These are phyloP conservation scores for Skeletonema tropicum DNA, from an alignment of 108 stramenopile genomes.

Conservation along the genomic window DNA sequence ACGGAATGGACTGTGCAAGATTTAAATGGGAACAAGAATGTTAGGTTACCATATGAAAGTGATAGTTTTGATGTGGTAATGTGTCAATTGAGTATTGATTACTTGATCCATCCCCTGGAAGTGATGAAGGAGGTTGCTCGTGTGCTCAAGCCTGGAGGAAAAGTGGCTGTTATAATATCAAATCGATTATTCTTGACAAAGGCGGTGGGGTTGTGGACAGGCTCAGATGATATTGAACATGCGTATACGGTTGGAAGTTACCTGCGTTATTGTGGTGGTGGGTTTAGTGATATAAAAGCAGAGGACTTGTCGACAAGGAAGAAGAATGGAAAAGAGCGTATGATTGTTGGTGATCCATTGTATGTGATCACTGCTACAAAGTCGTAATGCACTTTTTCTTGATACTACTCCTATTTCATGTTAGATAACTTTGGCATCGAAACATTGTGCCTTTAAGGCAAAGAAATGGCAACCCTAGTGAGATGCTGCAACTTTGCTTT, in stretches of 20 bases:
- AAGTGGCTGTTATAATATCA: constrained; percentile 87
- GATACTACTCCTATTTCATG: background rate
- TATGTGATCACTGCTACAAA: constrained; percentile 81
- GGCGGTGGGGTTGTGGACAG: constrained; percentile 81
- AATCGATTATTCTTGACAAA: constrained; percentile 94
- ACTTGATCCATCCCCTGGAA: constrained; percentile 83
- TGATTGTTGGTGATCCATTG: constrained; percentile 80
- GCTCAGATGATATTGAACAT: constrained; percentile 94
- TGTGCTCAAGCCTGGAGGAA: constrained; percentile 76
- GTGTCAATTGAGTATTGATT: constrained; percentile 93
- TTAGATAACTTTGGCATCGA: background rate
- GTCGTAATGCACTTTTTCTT: constrained; percentile 6
- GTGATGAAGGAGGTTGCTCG: constrained; percentile 85
- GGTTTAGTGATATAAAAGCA: constrained; percentile 61
- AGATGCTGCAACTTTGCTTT: too few relatives aligned
- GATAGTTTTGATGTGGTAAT: constrained; percentile 84
- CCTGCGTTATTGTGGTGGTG: constrained; percentile 64
- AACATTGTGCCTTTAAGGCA: background rate
- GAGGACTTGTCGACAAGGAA: constrained; percentile 74
- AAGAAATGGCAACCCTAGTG: too few relatives aligned
- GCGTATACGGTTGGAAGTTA: constrained; percentile 81
- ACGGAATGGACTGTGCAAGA: constrained; percentile 80
- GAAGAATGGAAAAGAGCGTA: constrained; percentile 55
- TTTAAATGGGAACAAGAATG: constrained; percentile 66
- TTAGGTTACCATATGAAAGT: constrained; percentile 82